Base-by-base conservation (phyloP, 2,329 filamentous ascomycete genomes). In the Trichoderma asperellum region DNA sequence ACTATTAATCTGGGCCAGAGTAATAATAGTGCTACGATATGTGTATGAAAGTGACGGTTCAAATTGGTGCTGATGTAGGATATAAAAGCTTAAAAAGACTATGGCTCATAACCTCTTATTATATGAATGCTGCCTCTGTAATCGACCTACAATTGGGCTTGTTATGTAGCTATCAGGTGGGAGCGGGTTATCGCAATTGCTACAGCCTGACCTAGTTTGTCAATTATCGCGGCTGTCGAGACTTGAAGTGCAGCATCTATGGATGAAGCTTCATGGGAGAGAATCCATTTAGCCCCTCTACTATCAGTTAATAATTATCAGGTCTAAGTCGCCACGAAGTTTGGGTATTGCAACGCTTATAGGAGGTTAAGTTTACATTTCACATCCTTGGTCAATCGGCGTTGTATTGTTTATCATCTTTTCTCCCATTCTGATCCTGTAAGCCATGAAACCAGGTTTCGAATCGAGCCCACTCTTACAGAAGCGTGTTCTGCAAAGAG, bases 391-490 rank as follows among this genome's bases (percentile, higher is more conserved):
- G 24, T 4, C n/a, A 12, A 3, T 12, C 24, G 16, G 14, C 40
- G 47, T 32, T 32, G 37, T 47, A 7, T 43, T 1, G 7, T 6
- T 29, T 40, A 8, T n/a, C 40, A 56, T 59, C 16, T 35, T 34
- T 43, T 14, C 29, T 52, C 56, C 40, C 35, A 67, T 24, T 59
- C 14, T 21, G 6, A 29, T 35, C 61, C 49, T 2, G 63, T 67
- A 27, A 73, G 64, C 72, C 72, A 73, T 6, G 59, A 35, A 7
- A 59, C 58, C 40, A 74, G 49, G n/a, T 43, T 63, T 21, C 47
- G 70, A 57, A 75, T 70, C 1, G 73, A 74, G 1, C 66, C 60
- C n/a, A 72, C 73, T 58, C 59, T 70, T 8, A 74, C 65, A 18
- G 70, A 70, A 5, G 56, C 27, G 35, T 71, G 57, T 34, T 52